phyloP scores from a whole-genome alignment of 768 basidiomycete species.

The Kwoniella dendrophila region DNA sequence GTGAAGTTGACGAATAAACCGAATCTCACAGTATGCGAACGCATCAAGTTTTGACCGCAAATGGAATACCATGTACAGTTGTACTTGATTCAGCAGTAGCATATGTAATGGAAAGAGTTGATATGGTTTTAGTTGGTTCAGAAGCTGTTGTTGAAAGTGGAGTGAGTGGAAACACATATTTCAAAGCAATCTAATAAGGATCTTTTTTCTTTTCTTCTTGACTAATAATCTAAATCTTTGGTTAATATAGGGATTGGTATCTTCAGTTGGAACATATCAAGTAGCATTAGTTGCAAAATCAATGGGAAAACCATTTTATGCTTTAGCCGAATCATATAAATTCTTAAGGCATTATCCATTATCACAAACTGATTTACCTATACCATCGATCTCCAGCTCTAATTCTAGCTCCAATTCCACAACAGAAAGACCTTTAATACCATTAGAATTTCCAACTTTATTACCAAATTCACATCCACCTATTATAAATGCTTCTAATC shows the following conservation, averaged over 20 bases:
- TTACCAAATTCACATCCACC: slow-evolving; percentile 32
- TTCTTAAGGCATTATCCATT: slow-evolving; percentile 90
- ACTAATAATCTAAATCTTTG: neutral
- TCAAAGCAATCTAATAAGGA: slow-evolving; percentile 66
- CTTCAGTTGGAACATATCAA: slow-evolving; percentile 82
- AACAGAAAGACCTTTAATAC: neutral
- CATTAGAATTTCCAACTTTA: slow-evolving; percentile 19
- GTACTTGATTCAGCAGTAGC: slow-evolving; percentile 95
- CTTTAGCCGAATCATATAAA: slow-evolving; percentile 94
- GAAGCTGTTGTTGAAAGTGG: slow-evolving; percentile 98
- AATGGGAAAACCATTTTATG: slow-evolving; percentile 93
- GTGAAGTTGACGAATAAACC: too few relatives aligned
- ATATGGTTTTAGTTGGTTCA: slow-evolving; percentile 92
- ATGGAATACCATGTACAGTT: slow-evolving; percentile 91
- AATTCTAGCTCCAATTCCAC: slow-evolving; percentile 72
- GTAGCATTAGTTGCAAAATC: slow-evolving; percentile 95
- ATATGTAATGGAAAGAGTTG: slow-evolving; percentile 94
- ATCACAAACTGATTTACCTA: slow-evolving; percentile 54
- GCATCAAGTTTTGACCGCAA: slow-evolving; percentile 78
- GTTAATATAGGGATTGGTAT: slow-evolving; percentile 37
- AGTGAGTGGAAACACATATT: slow-evolving; percentile 58
- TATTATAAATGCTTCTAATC: slow-evolving; percentile 5
- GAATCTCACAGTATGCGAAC: slow-evolving; percentile 85
- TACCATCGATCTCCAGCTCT: slow-evolving; percentile 26
- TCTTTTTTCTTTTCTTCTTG: slow-evolving; percentile 44